Percentiles rank a stretch among this genome's conserved stretches.
Evolutionary conservation across 495 filamentous ascomycete genomes (phyloP).

Genomic region (Penicillium simplicissimum): DNA sequence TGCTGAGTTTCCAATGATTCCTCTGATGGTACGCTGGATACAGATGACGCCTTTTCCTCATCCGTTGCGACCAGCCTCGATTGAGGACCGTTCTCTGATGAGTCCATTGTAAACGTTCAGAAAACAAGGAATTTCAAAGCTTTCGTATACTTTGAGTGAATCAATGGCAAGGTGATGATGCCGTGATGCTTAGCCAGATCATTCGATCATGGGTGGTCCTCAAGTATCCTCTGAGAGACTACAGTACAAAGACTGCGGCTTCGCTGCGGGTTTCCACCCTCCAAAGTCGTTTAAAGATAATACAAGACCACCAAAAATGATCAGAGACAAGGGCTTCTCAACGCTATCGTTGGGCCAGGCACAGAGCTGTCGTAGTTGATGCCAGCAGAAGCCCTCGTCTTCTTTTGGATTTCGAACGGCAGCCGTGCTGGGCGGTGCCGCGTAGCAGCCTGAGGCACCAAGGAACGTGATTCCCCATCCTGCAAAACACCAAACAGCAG

Average conservation of each 20-base stretch:
- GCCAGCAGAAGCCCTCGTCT: not conserved
- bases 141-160: not conserved
- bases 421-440: constrained; percentile 2
- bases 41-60: constrained; percentile 6
- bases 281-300: not conserved
- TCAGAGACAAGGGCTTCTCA: not conserved
- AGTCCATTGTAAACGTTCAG: constrained; percentile 7
- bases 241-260: not conserved
- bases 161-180: not conserved
- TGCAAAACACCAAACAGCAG: constrained; percentile 10
- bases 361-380: not conserved
- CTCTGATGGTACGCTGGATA: constrained; percentile 4
- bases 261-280: not conserved
- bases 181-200: not conserved
- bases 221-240: not conserved
- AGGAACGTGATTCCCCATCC: constrained; percentile 18
- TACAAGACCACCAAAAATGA: not conserved
- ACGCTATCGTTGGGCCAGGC: not conserved
- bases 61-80: not conserved
- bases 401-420: not conserved
- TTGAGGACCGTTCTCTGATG: constrained; percentile 3
- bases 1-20: constrained; percentile 5
- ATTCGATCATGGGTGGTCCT: not conserved
- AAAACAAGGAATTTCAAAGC: not conserved
- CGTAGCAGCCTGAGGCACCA: constrained; percentile 13